Evolutionary conservation across 2,329 filamentous ascomycete genomes (phyloP).

Genomic region (Apiospora saccharicola): DNA sequence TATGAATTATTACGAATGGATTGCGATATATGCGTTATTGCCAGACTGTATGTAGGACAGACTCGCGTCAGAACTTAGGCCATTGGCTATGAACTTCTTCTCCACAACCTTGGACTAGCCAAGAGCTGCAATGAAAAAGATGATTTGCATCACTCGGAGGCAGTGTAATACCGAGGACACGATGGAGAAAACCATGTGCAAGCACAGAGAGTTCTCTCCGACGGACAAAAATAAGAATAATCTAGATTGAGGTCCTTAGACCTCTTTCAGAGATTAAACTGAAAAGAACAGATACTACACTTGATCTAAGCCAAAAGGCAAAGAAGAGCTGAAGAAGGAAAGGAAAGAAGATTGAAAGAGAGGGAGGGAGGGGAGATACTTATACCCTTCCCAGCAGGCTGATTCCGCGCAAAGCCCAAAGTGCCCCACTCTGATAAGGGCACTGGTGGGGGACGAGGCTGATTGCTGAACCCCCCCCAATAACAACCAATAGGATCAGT

Average conservation of each 20-base stretch:
- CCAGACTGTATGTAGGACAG: not conserved
- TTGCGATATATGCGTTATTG: too few species aligned
- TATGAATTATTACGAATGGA: too few species aligned
- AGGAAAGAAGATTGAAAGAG: constrained; percentile 27
- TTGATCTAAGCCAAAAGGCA: constrained; percentile 44
- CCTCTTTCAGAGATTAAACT: constrained; percentile 69
- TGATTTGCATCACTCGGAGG: constrained; percentile 64
- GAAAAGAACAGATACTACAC: constrained; percentile 74
- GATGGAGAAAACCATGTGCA: constrained; percentile 63
- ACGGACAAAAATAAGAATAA: constrained; percentile 71
- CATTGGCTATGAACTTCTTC: constrained; percentile 46
- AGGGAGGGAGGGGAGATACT: constrained; percentile 25
- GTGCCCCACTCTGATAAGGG: not conserved
- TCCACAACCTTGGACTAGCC: constrained; percentile 56
- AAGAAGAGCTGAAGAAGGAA: constrained; percentile 48
- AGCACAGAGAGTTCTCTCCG: constrained; percentile 62
- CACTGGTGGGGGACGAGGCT: constrained; percentile 4
- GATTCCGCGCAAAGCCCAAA: constrained; percentile 4
- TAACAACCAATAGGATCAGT: not conserved
- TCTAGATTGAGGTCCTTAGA: constrained; percentile 45
- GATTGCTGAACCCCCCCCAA: not conserved
- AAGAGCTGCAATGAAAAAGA: constrained; percentile 58
- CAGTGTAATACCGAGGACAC: constrained; percentile 73
- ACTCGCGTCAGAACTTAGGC: too few species aligned
- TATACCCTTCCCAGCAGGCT: constrained; percentile 21